These are phyloP conservation scores for Ilex asprella DNA, from an alignment of 257 asterid genomes.

Conservation along the genomic window DNA sequence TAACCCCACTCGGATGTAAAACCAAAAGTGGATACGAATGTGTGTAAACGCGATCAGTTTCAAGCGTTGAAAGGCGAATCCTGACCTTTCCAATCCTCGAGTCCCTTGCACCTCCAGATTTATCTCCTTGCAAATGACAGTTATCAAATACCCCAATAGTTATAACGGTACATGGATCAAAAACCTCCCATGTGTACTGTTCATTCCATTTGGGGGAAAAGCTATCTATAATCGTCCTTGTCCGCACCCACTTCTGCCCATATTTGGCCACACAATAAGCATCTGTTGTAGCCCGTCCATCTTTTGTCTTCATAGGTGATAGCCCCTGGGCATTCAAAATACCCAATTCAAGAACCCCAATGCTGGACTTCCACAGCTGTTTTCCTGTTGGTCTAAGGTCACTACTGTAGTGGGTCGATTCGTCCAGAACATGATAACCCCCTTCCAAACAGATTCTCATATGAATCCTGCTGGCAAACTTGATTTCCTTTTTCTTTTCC, in stretches of 20 bases:
- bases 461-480: slow-evolving; percentile 64
- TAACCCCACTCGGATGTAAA: slow-evolving; percentile 57
- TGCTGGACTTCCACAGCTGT: slow-evolving; percentile 60
- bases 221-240: slow-evolving; percentile 62
- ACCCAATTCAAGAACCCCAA: slow-evolving; percentile 74
- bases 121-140: slow-evolving; percentile 54
- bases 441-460: slow-evolving; percentile 63
- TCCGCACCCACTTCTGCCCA: slow-evolving; percentile 63
- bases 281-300: slow-evolving; percentile 51
- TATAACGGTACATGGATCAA: slow-evolving; percentile 65
- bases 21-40: slow-evolving; percentile 67
- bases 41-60: slow-evolving; percentile 61
- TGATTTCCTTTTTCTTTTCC: slow-evolving; percentile 49
- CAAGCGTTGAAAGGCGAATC: slow-evolving; percentile 64
- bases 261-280: slow-evolving; percentile 77
- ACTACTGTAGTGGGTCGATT: slow-evolving; percentile 66
- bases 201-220: slow-evolving; percentile 72
- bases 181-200: slow-evolving; percentile 81
- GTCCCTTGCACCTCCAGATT: slow-evolving; percentile 40
- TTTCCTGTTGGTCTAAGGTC: slow-evolving; percentile 72
- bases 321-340: slow-evolving; percentile 49
- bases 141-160: slow-evolving; percentile 71
- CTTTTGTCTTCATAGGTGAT: slow-evolving; percentile 59
- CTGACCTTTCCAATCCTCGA: slow-evolving; percentile 69
- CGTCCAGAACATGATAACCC: slow-evolving; percentile 75